Evolutionary conservation across 768 basidiomycete species (phyloP), one percentile per base, ranked within the genome.

Genomic region (Suillus sp.): DNA sequence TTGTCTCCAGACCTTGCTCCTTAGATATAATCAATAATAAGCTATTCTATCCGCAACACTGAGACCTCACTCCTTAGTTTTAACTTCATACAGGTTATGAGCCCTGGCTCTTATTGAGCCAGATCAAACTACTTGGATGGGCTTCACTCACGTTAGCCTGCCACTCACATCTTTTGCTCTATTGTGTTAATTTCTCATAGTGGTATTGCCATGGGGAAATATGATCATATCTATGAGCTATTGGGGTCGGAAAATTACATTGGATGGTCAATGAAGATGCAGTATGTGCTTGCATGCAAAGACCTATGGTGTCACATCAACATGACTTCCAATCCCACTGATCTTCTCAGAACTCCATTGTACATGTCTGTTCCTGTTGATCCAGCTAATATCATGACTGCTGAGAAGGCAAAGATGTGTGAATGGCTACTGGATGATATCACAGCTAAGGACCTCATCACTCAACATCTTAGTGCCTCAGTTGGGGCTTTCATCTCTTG

Each of bases 191-290:
- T n/a, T 4, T 20, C 20, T 20, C 42, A 42, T 2, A 4, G 18
- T 20, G 20, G 42, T 20, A 42, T 42, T 7, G 27, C 13, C n/a
- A 65, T 59, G 27, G 55, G 20, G 0, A 67, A 67, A 62, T 61
- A 42, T 13, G 53, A 68, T 11, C 63, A 68, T 9, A 68, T 68
- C 13, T 47, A 47, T 2, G 42, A 66, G 3, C n/a, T 66, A 0
- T 57, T 16, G 0, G 63, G 67, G 0, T 4, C 42, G 0, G 60
- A 61, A 0, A 64, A 48, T 7, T 66, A 60, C 16, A 2, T 14
- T 0, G 51, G 50, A 11, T 68, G 50, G 67, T 0, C 8, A 0
- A 7, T 10, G 1, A 54, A 66, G 1, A 67, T 67, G 25, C 48
- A 7, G 0, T 11, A 66, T 0, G 61, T 40, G 0, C 61, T 68